Conservation (phyloP, 176 grass and related monocot species). For the Puccinellia tenuiflora region DNA sequence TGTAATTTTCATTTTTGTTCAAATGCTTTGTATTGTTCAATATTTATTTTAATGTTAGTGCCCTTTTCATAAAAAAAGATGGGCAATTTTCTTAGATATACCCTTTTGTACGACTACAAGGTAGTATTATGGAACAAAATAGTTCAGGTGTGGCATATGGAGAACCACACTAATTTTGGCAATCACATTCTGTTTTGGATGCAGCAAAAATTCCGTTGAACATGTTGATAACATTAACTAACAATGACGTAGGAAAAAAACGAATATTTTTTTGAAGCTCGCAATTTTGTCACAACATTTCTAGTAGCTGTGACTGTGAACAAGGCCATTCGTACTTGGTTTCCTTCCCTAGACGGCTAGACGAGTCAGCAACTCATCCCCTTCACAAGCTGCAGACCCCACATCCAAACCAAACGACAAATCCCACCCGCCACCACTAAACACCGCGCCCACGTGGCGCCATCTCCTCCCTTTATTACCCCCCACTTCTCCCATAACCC, state of each 20-base stretch:
- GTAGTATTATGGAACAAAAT: too few species aligned
- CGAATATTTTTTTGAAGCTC: too few species aligned
- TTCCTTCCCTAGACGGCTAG: not conserved
- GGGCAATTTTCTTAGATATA: too few species aligned
- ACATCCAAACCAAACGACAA: not conserved
- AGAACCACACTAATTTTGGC: not conserved
- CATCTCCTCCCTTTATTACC: conserved; percentile 32
- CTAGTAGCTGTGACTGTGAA: not conserved
- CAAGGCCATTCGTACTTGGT: too few species aligned
- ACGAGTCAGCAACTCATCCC: not conserved
- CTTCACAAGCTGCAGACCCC: not conserved
- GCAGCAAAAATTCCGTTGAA: not conserved
- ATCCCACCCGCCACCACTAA: conserved; percentile 27
- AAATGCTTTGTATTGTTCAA: too few species aligned
- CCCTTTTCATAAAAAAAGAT: too few species aligned
- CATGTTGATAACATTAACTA: not conserved
- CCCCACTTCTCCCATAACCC: not conserved
- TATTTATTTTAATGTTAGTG: too few species aligned
- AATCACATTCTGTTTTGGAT: not conserved
- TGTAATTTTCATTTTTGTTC: too few species aligned
- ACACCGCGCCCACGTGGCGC: conserved; percentile 1
- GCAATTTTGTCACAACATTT: too few species aligned
- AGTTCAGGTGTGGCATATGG: not conserved
- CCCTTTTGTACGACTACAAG: too few species aligned
- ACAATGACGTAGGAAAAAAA: too few species aligned